These are phyloP conservation scores for Colletotrichum somersetense DNA, from an alignment of 2,329 filamentous ascomycete species.

Conservation along the genomic window DNA sequence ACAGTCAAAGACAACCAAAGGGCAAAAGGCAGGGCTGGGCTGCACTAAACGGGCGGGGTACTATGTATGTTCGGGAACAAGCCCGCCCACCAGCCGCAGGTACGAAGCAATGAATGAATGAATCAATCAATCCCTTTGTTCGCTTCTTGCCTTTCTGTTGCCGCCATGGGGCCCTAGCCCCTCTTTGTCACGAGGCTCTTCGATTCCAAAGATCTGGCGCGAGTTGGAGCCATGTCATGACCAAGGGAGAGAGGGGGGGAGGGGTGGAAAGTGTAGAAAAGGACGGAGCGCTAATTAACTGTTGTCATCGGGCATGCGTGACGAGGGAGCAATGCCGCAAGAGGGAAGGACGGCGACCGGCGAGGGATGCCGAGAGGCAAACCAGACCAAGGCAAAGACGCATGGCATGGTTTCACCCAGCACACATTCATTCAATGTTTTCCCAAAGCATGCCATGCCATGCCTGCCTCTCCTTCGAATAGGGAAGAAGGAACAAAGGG, in stretches of 20 bases:
- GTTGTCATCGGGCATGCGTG: not conserved
- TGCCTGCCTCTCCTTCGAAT: not conserved
- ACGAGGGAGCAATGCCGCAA: not conserved
- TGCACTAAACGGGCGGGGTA: not conserved
- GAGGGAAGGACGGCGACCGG: not conserved
- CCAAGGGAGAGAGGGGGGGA: constrained; percentile 3
- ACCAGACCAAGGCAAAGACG: not conserved
- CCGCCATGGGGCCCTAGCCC: constrained; percentile 8
- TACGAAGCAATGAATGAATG: not conserved
- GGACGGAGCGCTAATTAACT: not conserved
- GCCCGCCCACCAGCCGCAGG: not conserved
- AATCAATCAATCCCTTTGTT: constrained; percentile 20
- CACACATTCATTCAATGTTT: constrained; percentile 1
- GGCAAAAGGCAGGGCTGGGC: too few relatives aligned
- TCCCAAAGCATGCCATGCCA: not conserved
- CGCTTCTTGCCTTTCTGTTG: constrained; percentile 17
- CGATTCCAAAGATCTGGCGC: constrained; percentile 27
- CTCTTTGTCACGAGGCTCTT: constrained; percentile 35
- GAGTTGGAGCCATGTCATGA: constrained; percentile 23
- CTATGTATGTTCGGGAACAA: not conserved
- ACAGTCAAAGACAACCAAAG: not conserved
- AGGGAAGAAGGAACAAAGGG: not conserved
- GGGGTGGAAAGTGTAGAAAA: not conserved
- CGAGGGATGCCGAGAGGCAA: not conserved
- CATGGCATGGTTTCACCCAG: not conserved